Base-by-base conservation (phyloP, 2,329 filamentous ascomycete species). In the Microsporum ferrugineum region DNA sequence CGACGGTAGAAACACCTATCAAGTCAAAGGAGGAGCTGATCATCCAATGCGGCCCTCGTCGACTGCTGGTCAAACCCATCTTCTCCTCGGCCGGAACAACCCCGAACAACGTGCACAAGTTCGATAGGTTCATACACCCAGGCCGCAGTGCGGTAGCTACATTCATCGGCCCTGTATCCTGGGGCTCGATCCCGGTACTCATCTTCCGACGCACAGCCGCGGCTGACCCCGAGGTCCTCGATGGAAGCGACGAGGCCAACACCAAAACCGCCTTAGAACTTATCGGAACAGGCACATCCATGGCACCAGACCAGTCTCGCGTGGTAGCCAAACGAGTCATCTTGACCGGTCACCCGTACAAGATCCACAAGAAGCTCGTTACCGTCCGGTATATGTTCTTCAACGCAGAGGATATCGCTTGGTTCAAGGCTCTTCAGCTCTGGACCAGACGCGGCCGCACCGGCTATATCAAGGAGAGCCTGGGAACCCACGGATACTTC, bases 381-480 rank as follows among this genome's bases (percentile, higher is more conserved):
- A 99, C 95, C 0, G 87, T 99, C 55, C 87, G 94, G 34, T 99
- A 99, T 82, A 99, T 99, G 95, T 99, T 99, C 82, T 99, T 99
- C 84, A 95, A 92, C 79, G 81, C 88, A 57, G 89, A 92, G 69
- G 95, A 99, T 66, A 89, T 99, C 36, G 85, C 88, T 67, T 99
- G 94, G 91, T 99, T 97, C 83, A 95, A 96, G 79, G 92, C 92
- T 0, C 74, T 99, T 71, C 92, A 94, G 63, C 76, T 99, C 65
- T 99, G 92, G 91, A 99, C 94, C 3, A 89, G 85, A 77, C 79
- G 92, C 34, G 94, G 94, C 5, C 81, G 94, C 64, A 89, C 85
- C 66, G 94, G 94, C 6, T 96, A 86, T 73, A 85, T 99, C 79
- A 96, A 96, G 80, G 94, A 99, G 79, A 83, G 87, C 62, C 77